A percentile compares a stretch with the other conserved stretches of the same genome.
phyloP scores from a whole-genome alignment of 2,329 filamentous ascomycete genomes.

The Knoxdaviesia proteae region DNA sequence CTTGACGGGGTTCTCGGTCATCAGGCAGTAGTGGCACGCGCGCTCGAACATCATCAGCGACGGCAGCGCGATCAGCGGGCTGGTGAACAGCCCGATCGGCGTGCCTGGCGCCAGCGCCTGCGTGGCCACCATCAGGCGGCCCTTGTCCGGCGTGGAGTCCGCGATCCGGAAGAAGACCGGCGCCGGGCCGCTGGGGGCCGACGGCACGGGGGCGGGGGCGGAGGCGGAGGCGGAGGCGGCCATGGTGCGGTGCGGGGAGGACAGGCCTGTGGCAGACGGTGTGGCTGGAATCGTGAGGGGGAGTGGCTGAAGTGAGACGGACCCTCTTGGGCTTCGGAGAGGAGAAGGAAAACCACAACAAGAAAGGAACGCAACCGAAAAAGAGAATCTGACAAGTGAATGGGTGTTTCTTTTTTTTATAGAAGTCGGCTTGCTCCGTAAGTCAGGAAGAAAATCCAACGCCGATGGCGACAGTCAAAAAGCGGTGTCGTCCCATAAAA shows the following conservation, averaged over 20 bases:
- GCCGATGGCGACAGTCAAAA: too few species aligned
- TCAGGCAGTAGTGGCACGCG: constrained; percentile 30
- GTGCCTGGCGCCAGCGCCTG: constrained; percentile 21
- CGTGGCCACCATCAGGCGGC: constrained; percentile 24
- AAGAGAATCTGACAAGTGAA: too few species aligned
- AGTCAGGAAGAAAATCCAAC: too few species aligned
- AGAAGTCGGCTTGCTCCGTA: too few species aligned
- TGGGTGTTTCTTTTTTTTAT: too few species aligned
- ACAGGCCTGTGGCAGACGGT: not conserved
- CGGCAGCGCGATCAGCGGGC: constrained; percentile 25
- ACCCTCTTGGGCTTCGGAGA: too few species aligned
- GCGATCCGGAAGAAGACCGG: not conserved
- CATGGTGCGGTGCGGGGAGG: not conserved
- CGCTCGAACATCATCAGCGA: constrained; percentile 17
- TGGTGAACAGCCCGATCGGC: constrained; percentile 22
- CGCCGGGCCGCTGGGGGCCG: too few species aligned
- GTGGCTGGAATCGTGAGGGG: too few species aligned
- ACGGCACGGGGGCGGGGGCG: not conserved
- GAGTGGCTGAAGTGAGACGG: too few species aligned
- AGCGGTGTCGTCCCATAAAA: too few species aligned
- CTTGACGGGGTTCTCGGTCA: constrained; percentile 7
- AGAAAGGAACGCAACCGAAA: too few species aligned
- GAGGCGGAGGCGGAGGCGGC: constrained; percentile 1
- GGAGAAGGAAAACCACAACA: too few species aligned
- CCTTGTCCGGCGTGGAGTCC: constrained; percentile 10